Base-by-base conservation (phyloP, 1,284 basidiomycete genomes). In the Ustilago bromivora region DNA sequence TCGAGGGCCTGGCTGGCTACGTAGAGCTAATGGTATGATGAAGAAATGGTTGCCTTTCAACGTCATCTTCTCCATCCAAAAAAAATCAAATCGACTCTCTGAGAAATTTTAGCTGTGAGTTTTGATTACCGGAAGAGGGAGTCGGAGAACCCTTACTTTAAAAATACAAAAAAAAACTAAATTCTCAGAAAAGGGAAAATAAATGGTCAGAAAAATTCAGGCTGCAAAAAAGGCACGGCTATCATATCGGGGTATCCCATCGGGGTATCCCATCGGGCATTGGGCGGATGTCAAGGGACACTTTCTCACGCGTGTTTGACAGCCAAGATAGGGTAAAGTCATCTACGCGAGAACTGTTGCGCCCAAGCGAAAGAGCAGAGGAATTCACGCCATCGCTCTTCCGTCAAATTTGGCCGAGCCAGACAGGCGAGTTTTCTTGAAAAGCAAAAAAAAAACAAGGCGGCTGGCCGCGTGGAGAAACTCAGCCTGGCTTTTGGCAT, bases 241-340 rank as follows among this genome's bases (percentile, higher is more conserved):
- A 23, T 23, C 2, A 54, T 54, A 35, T 54, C 34, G 52, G 23
- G 23, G 23, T 23, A 23, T 23, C 2, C 38, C 38, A 35, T 54
- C 34, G 52, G 34, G 28, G 3, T 2, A 0, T 3, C 23, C 3
- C 23, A 28, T 28, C 23, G 23, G 23, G 23, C 2, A 3, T 28
- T 28, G 23, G 23, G 23, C 13, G 17, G 40, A n/a, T 15, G 2
- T 13, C 31, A 32, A 32, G 11, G 23, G 31, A 15, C 49, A 51
- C 49, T 51, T 31, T 51, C 4, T 46, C 40, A 49, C 46, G 46
- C 23, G 46, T 49, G 10, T 19, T 19, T 49, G 46, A 49, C 46
- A 28, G 46, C 23, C 23, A 40, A 40, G 4, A 40, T 10, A 40
- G 19, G 46, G 0, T 9, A 17, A 19, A 19, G n/a, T 19, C 43